phyloP scores from a whole-genome alignment of 805 yeast genomes.

The Saccharomyces cerevisiae region DNA sequence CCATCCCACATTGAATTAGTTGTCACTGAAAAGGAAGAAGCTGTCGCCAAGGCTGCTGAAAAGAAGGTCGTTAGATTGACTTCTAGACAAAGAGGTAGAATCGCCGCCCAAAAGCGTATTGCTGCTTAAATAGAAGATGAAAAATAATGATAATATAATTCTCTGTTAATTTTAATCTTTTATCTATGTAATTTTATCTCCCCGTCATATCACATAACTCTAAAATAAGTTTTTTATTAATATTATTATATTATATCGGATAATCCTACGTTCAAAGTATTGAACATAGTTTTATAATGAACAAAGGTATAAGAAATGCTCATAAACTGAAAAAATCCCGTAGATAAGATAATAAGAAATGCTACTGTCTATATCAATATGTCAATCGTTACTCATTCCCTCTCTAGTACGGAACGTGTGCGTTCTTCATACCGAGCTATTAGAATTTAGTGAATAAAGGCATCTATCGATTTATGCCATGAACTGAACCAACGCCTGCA shows the following conservation, averaged over 20 bases:
- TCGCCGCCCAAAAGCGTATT: slow-evolving; percentile 80
- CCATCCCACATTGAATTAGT: slow-evolving; percentile 98
- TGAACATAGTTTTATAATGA: background rate
- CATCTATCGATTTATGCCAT: slow-evolving; percentile 1
- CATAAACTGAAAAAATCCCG: background rate
- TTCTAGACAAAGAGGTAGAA: slow-evolving; percentile 89
- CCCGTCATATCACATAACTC: background rate
- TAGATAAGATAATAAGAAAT: background rate
- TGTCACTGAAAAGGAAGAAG: slow-evolving; percentile 91
- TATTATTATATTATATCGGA: background rate
- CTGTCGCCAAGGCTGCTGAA: slow-evolving; percentile 85
- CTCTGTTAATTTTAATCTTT: background rate
- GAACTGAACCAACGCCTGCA: background rate
- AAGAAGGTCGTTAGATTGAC: slow-evolving; percentile 61
- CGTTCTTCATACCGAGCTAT: background rate
- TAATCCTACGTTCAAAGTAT: background rate
- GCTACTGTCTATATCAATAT: background rate
- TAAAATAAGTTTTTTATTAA: background rate
- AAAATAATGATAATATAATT: slow-evolving; percentile 2
- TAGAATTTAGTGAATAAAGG: background rate
- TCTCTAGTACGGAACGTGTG: background rate
- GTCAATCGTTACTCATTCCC: background rate
- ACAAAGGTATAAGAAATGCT: background rate
- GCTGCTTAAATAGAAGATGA: slow-evolving; percentile 42
- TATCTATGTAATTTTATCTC: background rate